Evolutionary conservation across 2,329 filamentous ascomycete genomes (phyloP), one percentile per base, ranked within the genome.

Genomic region (Colletotrichum higginsianum): DNA sequence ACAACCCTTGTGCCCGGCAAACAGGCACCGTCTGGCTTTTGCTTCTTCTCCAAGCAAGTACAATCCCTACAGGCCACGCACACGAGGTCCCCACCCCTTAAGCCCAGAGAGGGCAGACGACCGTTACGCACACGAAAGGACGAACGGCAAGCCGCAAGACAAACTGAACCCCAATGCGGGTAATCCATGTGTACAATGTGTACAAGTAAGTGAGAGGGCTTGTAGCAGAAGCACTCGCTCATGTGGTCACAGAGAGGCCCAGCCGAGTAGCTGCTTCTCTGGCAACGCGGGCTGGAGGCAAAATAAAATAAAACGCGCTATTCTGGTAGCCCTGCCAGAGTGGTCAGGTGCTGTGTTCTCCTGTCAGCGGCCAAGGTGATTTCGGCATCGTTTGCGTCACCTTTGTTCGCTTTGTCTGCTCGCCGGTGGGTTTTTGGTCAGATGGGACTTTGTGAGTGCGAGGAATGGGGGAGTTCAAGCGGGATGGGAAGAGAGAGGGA

Each of bases 1-100:
- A 46, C 12, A n/a, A 46, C 38, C 47, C 64, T 44, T 62, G 65
- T 58, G 46, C 58, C 65, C 47, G 44, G 38, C 68, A 71, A 71
- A 71, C 65, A 62, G 57, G 46, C 49, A 55, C 18, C 38, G 50
- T 55, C 52, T 23, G 23, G 57, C 56, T 71, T 63, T 60, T 21
- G 16, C 15, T 16, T 44, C 42, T 44, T 16, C 13, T 44, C 16
- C 58, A 58, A 55, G 55, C 68, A 53, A 68, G 68, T 63, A 49
- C 52, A 16, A 71, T 68, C 68, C 64, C 52, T 71, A 49, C 65
- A 60, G 58, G 52, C 68, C 68, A 71, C 68, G 68, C 68, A 71
- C 38, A 42, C 58, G 8, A 15, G 40, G 40, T 26, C 30, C 47
- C 47, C 23, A 16, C 21, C 35, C 30, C 30, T 30, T 30, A 9